phyloP scores from a whole-genome alignment of 371 early-diverging fungal genomes.

The Lichtheimia corymbifera region DNA sequence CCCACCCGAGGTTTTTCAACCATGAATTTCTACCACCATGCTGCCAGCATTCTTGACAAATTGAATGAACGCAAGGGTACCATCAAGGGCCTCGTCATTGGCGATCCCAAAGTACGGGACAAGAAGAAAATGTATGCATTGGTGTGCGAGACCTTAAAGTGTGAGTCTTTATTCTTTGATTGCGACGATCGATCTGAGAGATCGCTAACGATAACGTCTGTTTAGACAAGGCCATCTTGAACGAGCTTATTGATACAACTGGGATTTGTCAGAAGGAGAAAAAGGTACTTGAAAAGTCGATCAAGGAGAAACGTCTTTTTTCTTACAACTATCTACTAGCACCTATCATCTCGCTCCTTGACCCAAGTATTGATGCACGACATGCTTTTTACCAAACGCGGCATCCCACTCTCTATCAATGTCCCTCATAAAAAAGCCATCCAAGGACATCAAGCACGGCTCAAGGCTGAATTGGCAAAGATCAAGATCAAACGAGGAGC shows the following conservation, averaged over 20 bases:
- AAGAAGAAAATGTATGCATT: constrained; percentile 90
- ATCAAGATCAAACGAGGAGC: constrained; percentile 70
- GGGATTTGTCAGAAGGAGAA: constrained; percentile 49
- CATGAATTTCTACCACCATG: constrained; percentile 79
- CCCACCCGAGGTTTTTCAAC: no score
- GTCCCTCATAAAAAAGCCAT: constrained; percentile 69
- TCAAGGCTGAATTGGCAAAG: constrained; percentile 76
- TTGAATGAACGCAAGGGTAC: constrained; percentile 77
- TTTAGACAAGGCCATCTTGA: constrained; percentile 55
- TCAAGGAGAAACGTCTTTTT: not conserved
- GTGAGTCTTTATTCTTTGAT: constrained; percentile 41
- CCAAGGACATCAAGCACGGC: constrained; percentile 63
- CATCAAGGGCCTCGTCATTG: constrained; percentile 77
- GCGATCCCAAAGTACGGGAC: constrained; percentile 70
- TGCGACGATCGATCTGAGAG: not conserved
- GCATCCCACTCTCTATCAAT: constrained; percentile 63
- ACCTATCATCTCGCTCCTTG: constrained; percentile 39
- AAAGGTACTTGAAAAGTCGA: constrained; percentile 38
- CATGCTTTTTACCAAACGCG: constrained; percentile 75
- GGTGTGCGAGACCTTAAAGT: constrained; percentile 91
- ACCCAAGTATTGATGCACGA: constrained; percentile 80
- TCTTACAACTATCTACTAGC: constrained; percentile 9
- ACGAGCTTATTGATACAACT: constrained; percentile 57
- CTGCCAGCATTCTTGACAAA: constrained; percentile 72
- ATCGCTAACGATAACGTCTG: no score